Conservation (phyloP, 495 filamentous ascomycete genomes). For the Echria macrotheca region DNA sequence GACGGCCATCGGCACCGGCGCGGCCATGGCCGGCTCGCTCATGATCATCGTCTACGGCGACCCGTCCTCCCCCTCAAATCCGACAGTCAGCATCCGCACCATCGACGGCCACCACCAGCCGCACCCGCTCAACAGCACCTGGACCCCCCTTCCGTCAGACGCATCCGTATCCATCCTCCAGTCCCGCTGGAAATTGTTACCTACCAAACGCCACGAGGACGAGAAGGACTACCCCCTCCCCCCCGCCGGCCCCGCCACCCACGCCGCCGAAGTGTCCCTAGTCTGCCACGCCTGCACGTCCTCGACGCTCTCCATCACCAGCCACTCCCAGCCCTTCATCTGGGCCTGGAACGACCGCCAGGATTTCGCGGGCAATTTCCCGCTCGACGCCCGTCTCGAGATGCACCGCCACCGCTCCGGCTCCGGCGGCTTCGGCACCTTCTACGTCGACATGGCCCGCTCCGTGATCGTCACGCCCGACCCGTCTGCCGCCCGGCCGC, state of each 20-base stretch:
- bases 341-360: constrained; percentile 30
- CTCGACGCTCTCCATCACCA: constrained; percentile 3
- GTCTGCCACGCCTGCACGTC: constrained; percentile 23
- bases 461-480: neutral
- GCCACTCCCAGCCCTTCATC: constrained; percentile 24
- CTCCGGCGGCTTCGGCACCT: constrained; percentile 18
- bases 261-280: constrained; percentile 14
- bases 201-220: constrained; percentile 7
- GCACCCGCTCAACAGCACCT: neutral
- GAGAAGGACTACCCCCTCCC: constrained; percentile 3
- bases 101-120: constrained; percentile 25
- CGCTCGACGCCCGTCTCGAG: constrained; percentile 12
- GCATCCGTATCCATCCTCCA: constrained; percentile 6
- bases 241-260: neutral
- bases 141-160: neutral
- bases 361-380: constrained; percentile 12
- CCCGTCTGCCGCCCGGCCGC: neutral
- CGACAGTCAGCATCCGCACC: constrained; percentile 26
- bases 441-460: constrained; percentile 20
- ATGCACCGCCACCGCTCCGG: constrained; percentile 21
- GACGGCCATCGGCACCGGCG: constrained; percentile 28
- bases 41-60: constrained; percentile 32
- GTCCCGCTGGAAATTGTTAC: neutral
- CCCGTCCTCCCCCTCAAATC: constrained; percentile 11
- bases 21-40: constrained; percentile 22